Percentiles rank a stretch among this genome's conserved stretches.
Conservation (phyloP, 805 yeast species). For the Lipomyces anomalus region DNA sequence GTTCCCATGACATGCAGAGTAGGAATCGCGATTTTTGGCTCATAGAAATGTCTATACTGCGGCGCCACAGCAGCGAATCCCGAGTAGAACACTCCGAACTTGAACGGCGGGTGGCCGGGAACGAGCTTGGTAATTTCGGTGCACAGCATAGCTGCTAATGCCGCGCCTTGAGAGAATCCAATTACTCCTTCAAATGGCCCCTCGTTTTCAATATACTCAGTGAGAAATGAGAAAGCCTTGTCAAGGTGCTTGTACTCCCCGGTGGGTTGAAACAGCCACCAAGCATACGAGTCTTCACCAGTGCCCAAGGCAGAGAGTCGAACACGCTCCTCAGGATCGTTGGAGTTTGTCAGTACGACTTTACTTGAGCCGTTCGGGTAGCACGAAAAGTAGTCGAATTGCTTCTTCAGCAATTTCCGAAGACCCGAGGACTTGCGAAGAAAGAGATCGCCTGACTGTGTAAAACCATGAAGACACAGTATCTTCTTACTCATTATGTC, state of each 20-base stretch:
- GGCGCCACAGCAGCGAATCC: conserved; percentile 42
- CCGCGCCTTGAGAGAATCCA: conserved; percentile 96
- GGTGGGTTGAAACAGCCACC: conserved; percentile 36
- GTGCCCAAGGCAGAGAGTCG: conserved; percentile 46
- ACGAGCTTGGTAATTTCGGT: conserved; percentile 53
- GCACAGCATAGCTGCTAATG: conserved; percentile 65
- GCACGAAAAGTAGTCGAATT: conserved; percentile 60
- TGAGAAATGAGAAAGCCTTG: conserved; percentile 46
- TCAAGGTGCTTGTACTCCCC: conserved; percentile 34
- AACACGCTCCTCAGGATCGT: conserved; percentile 53
- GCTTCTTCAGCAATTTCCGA: conserved; percentile 66
- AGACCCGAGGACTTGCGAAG: conserved; percentile 86
- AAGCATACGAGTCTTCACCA: conserved; percentile 35
- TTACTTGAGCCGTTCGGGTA: conserved; percentile 75
- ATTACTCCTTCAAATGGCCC: conserved; percentile 85
- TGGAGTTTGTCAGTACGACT: conserved; percentile 64
- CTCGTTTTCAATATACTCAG: conserved; percentile 50
- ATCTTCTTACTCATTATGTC: conserved; percentile 8
- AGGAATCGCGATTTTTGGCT: conserved; percentile 34
- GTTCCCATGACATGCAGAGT: conserved; percentile 82
- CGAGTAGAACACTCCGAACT: conserved; percentile 71
- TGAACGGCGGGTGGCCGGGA: conserved; percentile 48
- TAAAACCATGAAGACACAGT: conserved; percentile 20
- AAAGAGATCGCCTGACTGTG: conserved; percentile 77
- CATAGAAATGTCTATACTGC: conserved; percentile 31